Base-by-base conservation (phyloP, 1,139 yeast genomes). In the Petasospora fabianii region DNA sequence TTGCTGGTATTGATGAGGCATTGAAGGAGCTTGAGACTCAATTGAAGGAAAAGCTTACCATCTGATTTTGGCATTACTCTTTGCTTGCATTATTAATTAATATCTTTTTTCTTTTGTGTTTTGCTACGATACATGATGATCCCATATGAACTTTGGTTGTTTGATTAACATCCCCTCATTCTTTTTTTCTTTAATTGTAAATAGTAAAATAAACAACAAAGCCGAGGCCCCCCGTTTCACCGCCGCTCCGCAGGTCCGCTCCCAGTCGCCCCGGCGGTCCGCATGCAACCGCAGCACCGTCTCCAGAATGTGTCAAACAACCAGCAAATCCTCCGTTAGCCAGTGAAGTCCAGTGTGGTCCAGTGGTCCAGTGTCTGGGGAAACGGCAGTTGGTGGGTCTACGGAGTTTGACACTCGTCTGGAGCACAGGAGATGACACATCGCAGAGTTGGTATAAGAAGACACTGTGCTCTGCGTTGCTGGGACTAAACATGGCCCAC, bases 1-100 rank as follows among this genome's bases (percentile, higher is more conserved):
- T 80, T 29, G 71, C 67, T 31, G 86, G 85, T 49, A 72, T 88
- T 42, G 71, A 70, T 32, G 74, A 71, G 30, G 99, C 98, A 22
- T 69, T 90, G 48, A 75, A 71, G 30, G 87, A 80, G 51, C 75
- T 90, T 39, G 71, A 72, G 47, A 68, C 71, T 51, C 60, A 78
- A 42, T 72, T 88, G 52, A 62, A 67, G 35, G 80, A 78, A 59
- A 81, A 80, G 60, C 69, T 81, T 34, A 28, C 45, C 7, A 39
- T 54, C 26, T 54, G 41, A 47, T 17, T 26, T 5, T 24, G 15
- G 12, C 11, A n/a, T 31, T 17, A n/a, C n/a, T n/a, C n/a, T n/a
- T n/a, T n/a, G n/a, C n/a, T n/a, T 9, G n/a, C 6, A 9, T 27
- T 18, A 10, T 16, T 27, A 10, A 27, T 13, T 33, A 8, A 19